Percentiles rank a stretch among this genome's conserved stretches.
Evolutionary conservation across 192 early-diverging fungal species (phyloP).

Genomic region (Backusella parvicylindrica): DNA sequence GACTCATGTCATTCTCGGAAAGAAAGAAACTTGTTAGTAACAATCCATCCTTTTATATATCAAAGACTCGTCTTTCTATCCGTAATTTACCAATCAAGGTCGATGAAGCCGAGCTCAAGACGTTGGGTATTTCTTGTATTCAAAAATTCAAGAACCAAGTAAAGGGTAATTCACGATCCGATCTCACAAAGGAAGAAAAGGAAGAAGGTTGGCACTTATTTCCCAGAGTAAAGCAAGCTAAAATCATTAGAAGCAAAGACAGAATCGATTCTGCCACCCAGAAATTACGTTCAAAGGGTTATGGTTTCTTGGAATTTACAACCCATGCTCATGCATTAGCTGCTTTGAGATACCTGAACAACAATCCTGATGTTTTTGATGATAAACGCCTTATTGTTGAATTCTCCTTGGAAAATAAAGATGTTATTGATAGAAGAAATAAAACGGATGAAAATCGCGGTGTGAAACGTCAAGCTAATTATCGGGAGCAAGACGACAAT

Average conservation of each 20-base stretch:
- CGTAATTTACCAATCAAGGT: constrained; percentile 76
- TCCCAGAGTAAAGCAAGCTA: constrained; percentile 68
- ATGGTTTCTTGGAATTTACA: constrained; percentile 90
- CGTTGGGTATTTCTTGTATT: constrained; percentile 58
- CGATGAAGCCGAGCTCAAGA: constrained; percentile 68
- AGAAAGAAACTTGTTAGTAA: constrained; percentile 77
- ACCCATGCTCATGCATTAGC: constrained; percentile 90
- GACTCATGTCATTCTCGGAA: constrained; percentile 75
- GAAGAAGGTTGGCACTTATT: constrained; percentile 62
- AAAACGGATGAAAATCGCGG: neutral
- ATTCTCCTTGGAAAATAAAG: constrained; percentile 85
- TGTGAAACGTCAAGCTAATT: neutral
- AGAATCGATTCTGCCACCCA: constrained; percentile 73
- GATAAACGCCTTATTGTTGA: constrained; percentile 80
- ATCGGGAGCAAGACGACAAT: neutral
- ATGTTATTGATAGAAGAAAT: constrained; percentile 9
- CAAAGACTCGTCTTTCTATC: constrained; percentile 85
- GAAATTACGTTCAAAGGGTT: constrained; percentile 75
- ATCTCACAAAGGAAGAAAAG: constrained; percentile 58
- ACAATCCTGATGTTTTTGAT: constrained; percentile 60
- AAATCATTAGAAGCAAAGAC: constrained; percentile 76
- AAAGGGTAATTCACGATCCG: constrained; percentile 51
- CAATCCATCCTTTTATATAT: constrained; percentile 89
- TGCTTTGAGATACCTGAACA: constrained; percentile 89
- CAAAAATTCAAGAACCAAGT: constrained; percentile 74